These are phyloP conservation scores for Circinella minor DNA, from an alignment of 371 early-diverging fungal species.

Conservation along the genomic window DNA sequence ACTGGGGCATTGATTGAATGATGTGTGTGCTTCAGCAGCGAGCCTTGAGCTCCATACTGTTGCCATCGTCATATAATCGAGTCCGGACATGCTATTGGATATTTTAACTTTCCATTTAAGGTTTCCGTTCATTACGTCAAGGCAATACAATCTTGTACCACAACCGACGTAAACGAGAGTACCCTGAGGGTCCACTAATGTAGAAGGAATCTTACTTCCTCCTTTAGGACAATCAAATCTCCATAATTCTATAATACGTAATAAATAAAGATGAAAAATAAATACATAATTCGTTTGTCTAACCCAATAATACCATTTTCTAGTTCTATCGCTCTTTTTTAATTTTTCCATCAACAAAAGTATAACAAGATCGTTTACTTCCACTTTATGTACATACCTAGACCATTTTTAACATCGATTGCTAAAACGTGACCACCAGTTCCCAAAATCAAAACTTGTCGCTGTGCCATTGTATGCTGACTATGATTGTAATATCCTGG, in stretches of 20 bases:
- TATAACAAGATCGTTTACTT: too few species aligned
- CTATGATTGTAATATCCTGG: constrained; percentile 13
- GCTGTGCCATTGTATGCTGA: too few species aligned
- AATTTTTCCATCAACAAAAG: too few species aligned
- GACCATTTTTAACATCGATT: constrained; percentile 24
- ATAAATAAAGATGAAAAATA: too few species aligned
- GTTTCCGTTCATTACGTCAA: constrained; percentile 24
- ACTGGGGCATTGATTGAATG: constrained; percentile 9
- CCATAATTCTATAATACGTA: constrained; percentile 23
- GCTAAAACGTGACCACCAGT: constrained; percentile 19
- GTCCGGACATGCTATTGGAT: constrained; percentile 20
- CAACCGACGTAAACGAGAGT: constrained; percentile 27
- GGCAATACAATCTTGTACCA: constrained; percentile 30
- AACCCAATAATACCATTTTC: too few species aligned
- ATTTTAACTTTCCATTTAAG: constrained; percentile 24
- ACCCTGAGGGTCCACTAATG: constrained; percentile 23
- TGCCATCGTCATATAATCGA: constrained; percentile 28
- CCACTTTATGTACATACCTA: neutral
- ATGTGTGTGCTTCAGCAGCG: constrained; percentile 29
- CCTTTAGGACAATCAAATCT: constrained; percentile 35
- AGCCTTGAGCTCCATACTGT: constrained; percentile 33
- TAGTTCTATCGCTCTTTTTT: too few species aligned
- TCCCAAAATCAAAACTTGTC: neutral
- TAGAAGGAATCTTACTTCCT: constrained; percentile 27
- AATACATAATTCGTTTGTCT: too few species aligned